Conservation (phyloP, 2,329 filamentous ascomycete species). For the Escovopsis weberi region DNA sequence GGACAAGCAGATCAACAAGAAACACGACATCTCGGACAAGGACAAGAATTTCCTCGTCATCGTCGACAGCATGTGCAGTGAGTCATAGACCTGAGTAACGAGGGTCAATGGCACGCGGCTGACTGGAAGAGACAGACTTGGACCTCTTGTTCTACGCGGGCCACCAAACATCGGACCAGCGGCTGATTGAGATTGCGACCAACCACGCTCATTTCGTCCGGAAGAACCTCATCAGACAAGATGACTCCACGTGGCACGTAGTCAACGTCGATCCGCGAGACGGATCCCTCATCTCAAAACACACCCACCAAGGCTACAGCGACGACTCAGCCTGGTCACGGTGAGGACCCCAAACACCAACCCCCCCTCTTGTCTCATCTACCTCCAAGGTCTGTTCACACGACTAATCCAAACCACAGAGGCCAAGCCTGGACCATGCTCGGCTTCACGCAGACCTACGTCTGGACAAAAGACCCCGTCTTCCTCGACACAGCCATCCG, state of each 20-base stretch:
- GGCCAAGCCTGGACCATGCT: conserved; percentile 36
- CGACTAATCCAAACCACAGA: not conserved
- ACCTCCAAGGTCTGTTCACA: too few species aligned
- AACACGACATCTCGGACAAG: conserved; percentile 11
- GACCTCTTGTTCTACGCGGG: conserved; percentile 25
- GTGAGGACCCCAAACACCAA: not conserved
- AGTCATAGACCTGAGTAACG: not conserved
- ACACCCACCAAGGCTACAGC: conserved; percentile 31
- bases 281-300: conserved; percentile 20
- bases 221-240: conserved; percentile 20
- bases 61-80: conserved; percentile 27
- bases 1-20: conserved; percentile 23
- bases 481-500: conserved; percentile 29
- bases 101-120: too few species aligned
- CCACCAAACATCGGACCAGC: conserved; percentile 14
- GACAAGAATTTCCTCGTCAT: conserved; percentile 22
- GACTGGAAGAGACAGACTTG: conserved; percentile 10
- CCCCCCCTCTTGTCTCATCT: too few species aligned
- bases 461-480: conserved; percentile 26
- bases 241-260: conserved; percentile 25
- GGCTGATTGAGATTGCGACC: conserved; percentile 21
- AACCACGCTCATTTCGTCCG: conserved; percentile 25
- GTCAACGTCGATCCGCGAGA: conserved; percentile 28
- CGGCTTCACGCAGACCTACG: conserved; percentile 33
- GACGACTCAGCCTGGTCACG: conserved; percentile 33